These are phyloP conservation scores for Magnaporthiopsis incrustans DNA, from an alignment of 2,329 filamentous ascomycete genomes.

Conservation along the genomic window DNA sequence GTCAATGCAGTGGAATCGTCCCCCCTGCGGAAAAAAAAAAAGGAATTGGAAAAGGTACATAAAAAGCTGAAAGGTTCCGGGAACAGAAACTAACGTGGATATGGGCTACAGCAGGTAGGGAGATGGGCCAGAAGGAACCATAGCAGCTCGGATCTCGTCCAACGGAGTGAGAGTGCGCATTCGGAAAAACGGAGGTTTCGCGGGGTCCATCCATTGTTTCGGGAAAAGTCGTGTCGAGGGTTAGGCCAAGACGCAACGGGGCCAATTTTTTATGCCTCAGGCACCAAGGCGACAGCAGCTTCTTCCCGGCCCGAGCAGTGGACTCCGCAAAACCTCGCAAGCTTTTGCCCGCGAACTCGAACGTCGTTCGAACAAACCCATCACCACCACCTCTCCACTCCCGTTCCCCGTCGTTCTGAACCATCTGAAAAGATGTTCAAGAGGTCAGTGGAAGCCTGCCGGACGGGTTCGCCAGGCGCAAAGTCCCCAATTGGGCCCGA, in stretches of 20 bases:
- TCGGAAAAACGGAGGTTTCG: background rate
- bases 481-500: conserved; percentile 39
- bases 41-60: no score
- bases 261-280: background rate
- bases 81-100: no score
- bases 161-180: background rate
- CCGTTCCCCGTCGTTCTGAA: conserved; percentile 54
- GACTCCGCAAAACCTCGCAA: conserved; percentile 5
- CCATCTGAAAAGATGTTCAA: conserved; percentile 74
- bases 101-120: no score
- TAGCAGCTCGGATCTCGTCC: no score
- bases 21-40: no score
- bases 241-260: background rate
- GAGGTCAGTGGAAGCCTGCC: conserved; percentile 52
- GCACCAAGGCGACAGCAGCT: background rate
- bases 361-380: conserved; percentile 34
- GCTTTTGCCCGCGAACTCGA: conserved; percentile 9
- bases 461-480: conserved; percentile 18
- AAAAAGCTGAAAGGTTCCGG: no score
- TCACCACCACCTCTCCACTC: conserved; percentile 46
- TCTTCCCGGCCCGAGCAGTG: background rate
- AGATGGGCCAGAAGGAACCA: no score
- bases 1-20: no score
- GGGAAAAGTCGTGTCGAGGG: background rate
- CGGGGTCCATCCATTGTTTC: background rate